Conservation (phyloP, 805 yeast species). For the Hanseniaspora meyeri region DNA sequence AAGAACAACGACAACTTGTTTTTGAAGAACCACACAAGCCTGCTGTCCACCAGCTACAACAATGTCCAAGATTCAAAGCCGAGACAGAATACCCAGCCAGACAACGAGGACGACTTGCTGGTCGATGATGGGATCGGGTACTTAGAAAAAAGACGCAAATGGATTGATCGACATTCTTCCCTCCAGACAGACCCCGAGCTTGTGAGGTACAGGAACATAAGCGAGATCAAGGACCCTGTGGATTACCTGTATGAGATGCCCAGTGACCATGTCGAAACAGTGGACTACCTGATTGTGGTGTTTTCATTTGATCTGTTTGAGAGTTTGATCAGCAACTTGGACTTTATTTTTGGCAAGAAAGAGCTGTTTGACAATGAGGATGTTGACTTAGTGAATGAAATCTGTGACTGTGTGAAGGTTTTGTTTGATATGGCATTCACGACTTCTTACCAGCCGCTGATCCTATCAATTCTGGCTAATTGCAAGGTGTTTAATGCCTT, state of each 20-base stretch:
- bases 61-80: neutral
- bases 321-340: constrained; percentile 26
- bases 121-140: constrained; percentile 1
- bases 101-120: neutral
- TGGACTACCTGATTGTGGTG: constrained; percentile 40
- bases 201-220: neutral
- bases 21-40: constrained; percentile 7
- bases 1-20: constrained; percentile 8
- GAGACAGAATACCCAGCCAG: neutral
- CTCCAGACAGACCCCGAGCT: neutral
- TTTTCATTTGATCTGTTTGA: constrained; percentile 49
- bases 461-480: neutral
- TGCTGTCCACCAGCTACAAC: constrained; percentile 3
- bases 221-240: neutral
- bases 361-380: neutral
- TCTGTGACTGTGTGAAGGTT: neutral
- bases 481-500: neutral
- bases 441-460: constrained; percentile 12
- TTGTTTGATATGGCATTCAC: constrained; percentile 5
- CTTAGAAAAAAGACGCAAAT: neutral
- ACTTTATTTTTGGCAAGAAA: constrained; percentile 13
- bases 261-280: constrained; percentile 34
- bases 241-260: constrained; percentile 15
- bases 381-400: neutral
- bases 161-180: neutral